These are phyloP conservation scores for Cordyceps cicadae DNA, from an alignment of 2,329 filamentous ascomycete genomes.

Conservation along the genomic window DNA sequence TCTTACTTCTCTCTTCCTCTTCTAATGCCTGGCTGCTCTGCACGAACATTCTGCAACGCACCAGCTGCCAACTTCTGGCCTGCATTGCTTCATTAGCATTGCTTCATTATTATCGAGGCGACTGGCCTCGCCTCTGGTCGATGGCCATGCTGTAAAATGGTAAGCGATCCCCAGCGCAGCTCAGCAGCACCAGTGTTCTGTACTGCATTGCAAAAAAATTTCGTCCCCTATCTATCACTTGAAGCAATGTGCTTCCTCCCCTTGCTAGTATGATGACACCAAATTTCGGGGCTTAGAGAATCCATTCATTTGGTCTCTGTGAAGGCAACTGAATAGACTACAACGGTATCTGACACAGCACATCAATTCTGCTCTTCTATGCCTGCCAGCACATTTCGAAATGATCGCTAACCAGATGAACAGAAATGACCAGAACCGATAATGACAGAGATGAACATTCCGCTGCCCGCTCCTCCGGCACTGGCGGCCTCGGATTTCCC, in stretches of 20 bases:
- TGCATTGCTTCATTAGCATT: not conserved
- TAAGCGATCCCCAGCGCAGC: not conserved
- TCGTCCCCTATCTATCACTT: slow-evolving; percentile 14
- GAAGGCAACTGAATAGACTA: slow-evolving; percentile 68
- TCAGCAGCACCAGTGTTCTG: not conserved
- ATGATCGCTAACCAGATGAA: slow-evolving; percentile 6
- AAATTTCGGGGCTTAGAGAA: slow-evolving; percentile 47
- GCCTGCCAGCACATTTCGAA: slow-evolving; percentile 11
- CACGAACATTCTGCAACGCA: not conserved
- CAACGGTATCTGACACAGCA: slow-evolving; percentile 86
- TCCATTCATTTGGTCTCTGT: slow-evolving; percentile 52
- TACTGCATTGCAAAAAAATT: slow-evolving; percentile 14
- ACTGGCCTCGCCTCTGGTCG: not conserved
- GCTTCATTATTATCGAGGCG: not conserved
- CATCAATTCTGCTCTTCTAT: not conserved
- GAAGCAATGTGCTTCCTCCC: slow-evolving; percentile 13
- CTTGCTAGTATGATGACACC: slow-evolving; percentile 51
- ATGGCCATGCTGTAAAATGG: slow-evolving; percentile 7
- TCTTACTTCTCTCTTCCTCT: not conserved
- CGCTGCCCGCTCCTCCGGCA: slow-evolving; percentile 8
- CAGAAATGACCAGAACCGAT: not conserved
- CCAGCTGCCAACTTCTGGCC: not conserved
- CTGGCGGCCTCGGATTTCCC: slow-evolving; percentile 17
- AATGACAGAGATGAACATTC: slow-evolving; percentile 4
- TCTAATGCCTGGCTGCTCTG: not conserved